These are phyloP conservation scores for Biscogniauxia mediterranea DNA, from an alignment of 2,329 filamentous ascomycete genomes.

Conservation along the genomic window DNA sequence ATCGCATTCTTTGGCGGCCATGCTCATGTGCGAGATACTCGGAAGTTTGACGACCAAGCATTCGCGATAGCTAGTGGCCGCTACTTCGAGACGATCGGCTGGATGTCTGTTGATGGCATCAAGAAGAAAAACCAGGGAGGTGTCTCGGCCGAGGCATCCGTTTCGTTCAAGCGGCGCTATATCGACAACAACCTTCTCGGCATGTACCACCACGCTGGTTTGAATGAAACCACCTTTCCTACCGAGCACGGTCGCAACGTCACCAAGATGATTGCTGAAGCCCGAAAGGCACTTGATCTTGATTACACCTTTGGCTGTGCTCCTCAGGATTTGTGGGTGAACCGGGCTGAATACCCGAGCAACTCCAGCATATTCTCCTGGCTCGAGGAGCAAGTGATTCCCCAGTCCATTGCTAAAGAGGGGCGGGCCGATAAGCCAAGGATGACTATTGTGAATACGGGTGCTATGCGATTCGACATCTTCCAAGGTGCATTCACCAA, in stretches of 20 bases:
- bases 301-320: constrained; percentile 80
- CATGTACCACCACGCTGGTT: constrained; percentile 74
- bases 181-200: constrained; percentile 93
- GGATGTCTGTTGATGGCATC: constrained; percentile 77
- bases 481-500: constrained; percentile 89
- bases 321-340: constrained; percentile 79
- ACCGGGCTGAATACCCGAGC: constrained; percentile 69
- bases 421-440: constrained; percentile 59
- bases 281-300: constrained; percentile 68
- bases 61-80: constrained; percentile 82
- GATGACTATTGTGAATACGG: constrained; percentile 81
- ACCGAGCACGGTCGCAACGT: constrained; percentile 74
- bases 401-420: constrained; percentile 59
- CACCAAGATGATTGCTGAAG: constrained; percentile 65
- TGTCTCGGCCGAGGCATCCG: constrained; percentile 33
- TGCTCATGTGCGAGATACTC: constrained; percentile 82
- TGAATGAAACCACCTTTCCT: constrained; percentile 69
- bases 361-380: constrained; percentile 77
- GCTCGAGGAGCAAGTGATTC: constrained; percentile 74
- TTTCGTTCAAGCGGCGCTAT: constrained; percentile 74
- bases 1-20: constrained; percentile 94
- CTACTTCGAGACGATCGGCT: constrained; percentile 94
- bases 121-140: constrained; percentile 35
- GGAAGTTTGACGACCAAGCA: constrained; percentile 73
- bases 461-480: constrained; percentile 91